phyloP scores from a whole-genome alignment of 2,329 filamentous ascomycete species.

The Drechslera avenae region DNA sequence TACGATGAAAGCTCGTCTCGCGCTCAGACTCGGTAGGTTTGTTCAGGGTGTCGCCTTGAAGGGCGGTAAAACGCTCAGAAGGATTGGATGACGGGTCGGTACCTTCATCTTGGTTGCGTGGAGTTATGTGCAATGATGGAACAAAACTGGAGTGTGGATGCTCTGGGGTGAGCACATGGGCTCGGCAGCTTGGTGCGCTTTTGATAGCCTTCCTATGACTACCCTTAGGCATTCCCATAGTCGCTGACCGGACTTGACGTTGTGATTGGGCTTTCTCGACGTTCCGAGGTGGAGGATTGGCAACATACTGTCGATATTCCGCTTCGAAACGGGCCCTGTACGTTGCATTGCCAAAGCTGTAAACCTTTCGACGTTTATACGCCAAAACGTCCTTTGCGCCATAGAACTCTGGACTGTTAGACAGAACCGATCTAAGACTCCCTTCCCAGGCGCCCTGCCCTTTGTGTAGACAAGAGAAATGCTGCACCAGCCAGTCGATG shows the following conservation, averaged over 20 bases:
- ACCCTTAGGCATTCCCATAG: not conserved
- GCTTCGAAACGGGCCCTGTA: conserved; percentile 2
- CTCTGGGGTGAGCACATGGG: not conserved
- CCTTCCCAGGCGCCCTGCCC: conserved; percentile 20
- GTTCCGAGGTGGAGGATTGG: not conserved
- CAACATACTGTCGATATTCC: conserved; percentile 5
- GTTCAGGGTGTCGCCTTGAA: not conserved
- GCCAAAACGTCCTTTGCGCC: conserved; percentile 1
- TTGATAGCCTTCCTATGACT: not conserved
- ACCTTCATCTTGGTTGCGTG: not conserved
- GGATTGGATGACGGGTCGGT: conserved; percentile 1
- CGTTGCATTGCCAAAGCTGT: conserved; percentile 7
- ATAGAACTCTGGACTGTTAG: conserved; percentile 16
- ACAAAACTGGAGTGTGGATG: not conserved
- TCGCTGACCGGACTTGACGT: not conserved
- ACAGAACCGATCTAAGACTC: conserved; percentile 17
- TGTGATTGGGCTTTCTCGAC: not conserved
- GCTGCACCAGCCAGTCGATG: conserved; percentile 14
- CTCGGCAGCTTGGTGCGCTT: not conserved
- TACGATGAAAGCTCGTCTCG: conserved; percentile 14
- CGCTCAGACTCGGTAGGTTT: not conserved
- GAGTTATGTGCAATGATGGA: not conserved
- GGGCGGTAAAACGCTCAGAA: conserved; percentile 8
- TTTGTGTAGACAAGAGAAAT: conserved; percentile 17
- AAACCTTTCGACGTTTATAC: conserved; percentile 1